phyloP scores from a whole-genome alignment of 2,329 filamentous ascomycete genomes.

The Epicoccum nigrum region DNA sequence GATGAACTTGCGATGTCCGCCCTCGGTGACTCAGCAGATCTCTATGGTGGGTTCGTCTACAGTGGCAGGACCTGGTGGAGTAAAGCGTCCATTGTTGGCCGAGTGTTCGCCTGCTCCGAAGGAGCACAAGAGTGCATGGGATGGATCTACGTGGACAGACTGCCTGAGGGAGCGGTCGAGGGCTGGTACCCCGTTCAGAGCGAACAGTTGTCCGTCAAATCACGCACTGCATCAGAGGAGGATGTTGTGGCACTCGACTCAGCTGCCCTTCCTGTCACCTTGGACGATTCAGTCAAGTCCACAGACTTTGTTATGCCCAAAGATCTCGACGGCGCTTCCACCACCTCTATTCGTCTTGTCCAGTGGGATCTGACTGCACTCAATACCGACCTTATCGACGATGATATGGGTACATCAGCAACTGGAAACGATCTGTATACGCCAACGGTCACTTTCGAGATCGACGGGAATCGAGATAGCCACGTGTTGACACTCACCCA shows the following conservation, averaged over 20 bases:
- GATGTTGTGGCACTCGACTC: slow-evolving; percentile 45
- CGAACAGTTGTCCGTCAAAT: slow-evolving; percentile 36
- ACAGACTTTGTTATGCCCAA: slow-evolving; percentile 48
- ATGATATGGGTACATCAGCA: slow-evolving; percentile 20
- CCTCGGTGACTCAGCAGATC: slow-evolving; percentile 58
- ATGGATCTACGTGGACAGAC: slow-evolving; percentile 55
- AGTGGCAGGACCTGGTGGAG: slow-evolving; percentile 61
- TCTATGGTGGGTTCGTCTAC: slow-evolving; percentile 63
- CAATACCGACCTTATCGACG: slow-evolving; percentile 33
- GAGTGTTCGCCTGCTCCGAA: slow-evolving; percentile 56
- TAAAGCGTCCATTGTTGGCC: slow-evolving; percentile 60
- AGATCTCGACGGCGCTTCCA: slow-evolving; percentile 34
- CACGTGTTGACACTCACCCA: slow-evolving; percentile 51
- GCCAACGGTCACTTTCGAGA: slow-evolving; percentile 45
- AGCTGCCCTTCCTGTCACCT: slow-evolving; percentile 39
- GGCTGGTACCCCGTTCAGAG: slow-evolving; percentile 59
- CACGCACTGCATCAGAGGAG: slow-evolving; percentile 47
- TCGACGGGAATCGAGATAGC: slow-evolving; percentile 16
- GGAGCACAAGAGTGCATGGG: slow-evolving; percentile 60
- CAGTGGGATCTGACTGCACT: slow-evolving; percentile 38
- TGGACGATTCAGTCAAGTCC: slow-evolving; percentile 26
- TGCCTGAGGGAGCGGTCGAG: slow-evolving; percentile 50
- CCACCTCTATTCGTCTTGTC: slow-evolving; percentile 26
- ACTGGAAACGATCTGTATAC: slow-evolving; percentile 33
- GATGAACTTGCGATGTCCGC: slow-evolving; percentile 55